Conservation (phyloP, 768 basidiomycete genomes). For the Boletellus ananiceps region DNA sequence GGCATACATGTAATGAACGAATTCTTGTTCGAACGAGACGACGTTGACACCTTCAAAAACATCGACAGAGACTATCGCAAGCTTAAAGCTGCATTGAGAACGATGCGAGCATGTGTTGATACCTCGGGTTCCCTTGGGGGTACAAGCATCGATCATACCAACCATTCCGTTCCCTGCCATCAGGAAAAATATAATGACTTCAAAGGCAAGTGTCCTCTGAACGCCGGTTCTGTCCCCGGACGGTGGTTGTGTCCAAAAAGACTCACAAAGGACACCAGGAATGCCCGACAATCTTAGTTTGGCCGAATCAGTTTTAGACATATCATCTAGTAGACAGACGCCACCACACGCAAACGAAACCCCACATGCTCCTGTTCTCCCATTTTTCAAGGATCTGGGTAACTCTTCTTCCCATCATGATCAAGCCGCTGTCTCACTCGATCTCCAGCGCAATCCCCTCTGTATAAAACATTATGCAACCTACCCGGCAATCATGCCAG, state of each 20-base stretch:
- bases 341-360: conserved; percentile 1
- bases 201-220: background rate
- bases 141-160: background rate
- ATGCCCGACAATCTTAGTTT: background rate
- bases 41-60: background rate
- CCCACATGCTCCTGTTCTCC: background rate
- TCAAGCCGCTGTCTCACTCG: background rate
- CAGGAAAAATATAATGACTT: background rate
- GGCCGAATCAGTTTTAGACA: background rate
- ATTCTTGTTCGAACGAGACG: background rate
- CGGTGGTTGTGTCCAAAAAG: no score
- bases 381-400: conserved; percentile 12
- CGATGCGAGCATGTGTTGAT: conserved; percentile 39
- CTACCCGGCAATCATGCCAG: conserved; percentile 55
- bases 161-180: background rate
- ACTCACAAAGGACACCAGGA: background rate
- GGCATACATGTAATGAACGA: conserved; percentile 22
- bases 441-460: conserved; percentile 28
- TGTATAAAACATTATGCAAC: conserved; percentile 46
- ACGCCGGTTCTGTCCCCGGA: background rate
- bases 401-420: background rate
- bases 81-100: conserved; percentile 66
- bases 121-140: background rate
- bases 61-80: conserved; percentile 60
- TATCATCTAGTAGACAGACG: conserved; percentile 13